A percentile compares a stretch with the other conserved stretches of the same genome.
Evolutionary conservation across 805 yeast species (phyloP).

Genomic region (Wickerhamomyces kurtzmanii): DNA sequence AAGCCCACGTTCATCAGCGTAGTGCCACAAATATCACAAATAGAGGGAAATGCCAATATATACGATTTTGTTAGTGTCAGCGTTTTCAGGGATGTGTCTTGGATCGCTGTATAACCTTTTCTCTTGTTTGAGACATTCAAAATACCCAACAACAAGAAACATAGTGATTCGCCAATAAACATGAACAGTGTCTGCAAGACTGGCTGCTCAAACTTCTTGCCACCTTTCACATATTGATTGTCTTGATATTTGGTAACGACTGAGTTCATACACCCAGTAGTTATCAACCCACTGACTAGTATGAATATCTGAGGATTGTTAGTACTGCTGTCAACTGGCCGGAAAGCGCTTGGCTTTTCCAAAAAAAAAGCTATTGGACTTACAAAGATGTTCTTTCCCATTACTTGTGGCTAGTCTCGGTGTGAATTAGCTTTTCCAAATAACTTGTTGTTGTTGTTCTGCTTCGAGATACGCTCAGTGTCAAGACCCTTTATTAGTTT

Average conservation of each 20-base stretch:
- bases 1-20: conserved; percentile 72
- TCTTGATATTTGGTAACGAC: conserved; percentile 70
- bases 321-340: too few relatives aligned
- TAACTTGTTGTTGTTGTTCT: too few relatives aligned
- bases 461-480: too few relatives aligned
- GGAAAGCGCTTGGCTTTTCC: too few relatives aligned
- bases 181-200: conserved; percentile 72
- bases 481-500: too few relatives aligned
- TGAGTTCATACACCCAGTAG: conserved; percentile 67
- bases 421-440: too few relatives aligned
- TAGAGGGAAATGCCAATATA: conserved; percentile 48
- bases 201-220: conserved; percentile 59
- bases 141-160: conserved; percentile 31
- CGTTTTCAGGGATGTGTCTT: conserved; percentile 1
- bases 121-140: conserved; percentile 6
- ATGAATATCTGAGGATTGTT: too few relatives aligned
- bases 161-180: conserved; percentile 63
- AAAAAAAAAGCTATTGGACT: too few relatives aligned
- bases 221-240: conserved; percentile 53
- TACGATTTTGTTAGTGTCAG: conserved; percentile 18
- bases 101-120: conserved; percentile 1
- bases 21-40: conserved; percentile 65
- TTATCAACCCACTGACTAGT: conserved; percentile 38
- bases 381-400: too few relatives aligned
- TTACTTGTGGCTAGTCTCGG: too few relatives aligned